Percentiles rank a stretch among this genome's conserved stretches.
Evolutionary conservation across 257 asterid species (phyloP).

Genomic region (Nicotiana obtusifolia): DNA sequence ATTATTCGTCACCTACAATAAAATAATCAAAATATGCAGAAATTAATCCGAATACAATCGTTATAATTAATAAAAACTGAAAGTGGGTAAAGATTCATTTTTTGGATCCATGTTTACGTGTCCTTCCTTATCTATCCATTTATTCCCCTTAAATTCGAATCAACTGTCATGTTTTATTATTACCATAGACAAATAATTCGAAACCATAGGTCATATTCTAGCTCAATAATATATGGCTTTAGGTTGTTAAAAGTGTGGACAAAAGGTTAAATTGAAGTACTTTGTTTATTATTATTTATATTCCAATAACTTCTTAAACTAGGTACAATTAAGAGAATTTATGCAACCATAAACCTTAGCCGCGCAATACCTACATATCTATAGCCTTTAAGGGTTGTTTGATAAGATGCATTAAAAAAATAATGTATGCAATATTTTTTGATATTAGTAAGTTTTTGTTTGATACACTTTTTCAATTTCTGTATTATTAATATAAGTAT

Average conservation of each 20-base stretch:
- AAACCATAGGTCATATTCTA: neutral
- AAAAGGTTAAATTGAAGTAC: neutral
- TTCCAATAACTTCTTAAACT: too few relatives aligned
- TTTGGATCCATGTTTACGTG: constrained; percentile 3
- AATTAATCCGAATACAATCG: neutral
- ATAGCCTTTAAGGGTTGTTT: too few relatives aligned
- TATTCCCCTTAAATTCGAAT: neutral
- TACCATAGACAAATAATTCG: neutral
- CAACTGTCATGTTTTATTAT: neutral
- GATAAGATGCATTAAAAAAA: too few relatives aligned
- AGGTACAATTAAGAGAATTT: too few relatives aligned
- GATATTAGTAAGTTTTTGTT: too few relatives aligned
- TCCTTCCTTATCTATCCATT: constrained; percentile 5
- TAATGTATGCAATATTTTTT: too few relatives aligned
- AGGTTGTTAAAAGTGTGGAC: neutral
- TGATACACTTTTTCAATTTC: too few relatives aligned
- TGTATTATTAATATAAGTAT: too few relatives aligned
- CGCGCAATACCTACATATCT: too few relatives aligned
- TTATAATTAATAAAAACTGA: neutral
- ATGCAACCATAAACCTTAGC: too few relatives aligned
- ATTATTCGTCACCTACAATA: too few relatives aligned
- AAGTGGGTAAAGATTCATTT: neutral
- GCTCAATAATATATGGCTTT: neutral
- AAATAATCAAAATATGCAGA: neutral
- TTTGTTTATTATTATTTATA: neutral